Evolutionary conservation across 2,329 filamentous ascomycete species (phyloP).

Genomic region (Boeremia lycopersici): DNA sequence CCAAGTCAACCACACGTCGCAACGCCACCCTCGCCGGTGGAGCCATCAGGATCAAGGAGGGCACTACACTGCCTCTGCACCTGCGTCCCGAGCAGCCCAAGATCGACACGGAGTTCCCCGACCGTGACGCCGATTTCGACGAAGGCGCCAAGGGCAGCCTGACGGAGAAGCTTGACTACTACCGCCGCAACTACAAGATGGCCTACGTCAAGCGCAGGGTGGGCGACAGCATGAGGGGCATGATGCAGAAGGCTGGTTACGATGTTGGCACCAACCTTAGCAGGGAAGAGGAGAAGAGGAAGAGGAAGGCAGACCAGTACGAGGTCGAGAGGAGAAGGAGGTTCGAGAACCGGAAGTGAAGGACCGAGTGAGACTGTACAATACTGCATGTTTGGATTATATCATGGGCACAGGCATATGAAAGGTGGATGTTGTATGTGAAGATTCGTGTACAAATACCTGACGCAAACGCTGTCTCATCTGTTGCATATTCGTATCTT

Average conservation of each 20-base stretch:
- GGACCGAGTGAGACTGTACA: slow-evolving; percentile 26
- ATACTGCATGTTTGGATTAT: slow-evolving; percentile 21
- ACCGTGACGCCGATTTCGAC: slow-evolving; percentile 32
- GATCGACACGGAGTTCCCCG: slow-evolving; percentile 21
- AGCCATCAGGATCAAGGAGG: slow-evolving; percentile 34
- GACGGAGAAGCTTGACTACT: slow-evolving; percentile 32
- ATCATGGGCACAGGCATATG: neutral
- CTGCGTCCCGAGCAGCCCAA: slow-evolving; percentile 22
- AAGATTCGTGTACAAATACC: slow-evolving; percentile 24
- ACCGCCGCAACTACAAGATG: slow-evolving; percentile 34
- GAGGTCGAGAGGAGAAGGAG: slow-evolving; percentile 35
- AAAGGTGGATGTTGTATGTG: slow-evolving; percentile 14
- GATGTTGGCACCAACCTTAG: slow-evolving; percentile 23
- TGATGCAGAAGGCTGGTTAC: slow-evolving; percentile 24
- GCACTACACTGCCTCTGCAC: slow-evolving; percentile 32
- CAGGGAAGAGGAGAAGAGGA: slow-evolving; percentile 30
- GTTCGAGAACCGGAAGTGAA: slow-evolving; percentile 37
- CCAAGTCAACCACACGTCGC: slow-evolving; percentile 18
- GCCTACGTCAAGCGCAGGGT: slow-evolving; percentile 27
- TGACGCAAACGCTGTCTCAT: slow-evolving; percentile 19
- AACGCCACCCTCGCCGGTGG: slow-evolving; percentile 16
- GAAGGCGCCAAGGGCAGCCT: slow-evolving; percentile 27
- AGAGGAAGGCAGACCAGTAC: slow-evolving; percentile 36
- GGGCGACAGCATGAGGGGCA: slow-evolving; percentile 14
- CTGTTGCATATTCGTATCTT: neutral